Evolutionary conservation across 306 rosid species (phyloP).

Genomic region (Pterocarpus santalinus): DNA sequence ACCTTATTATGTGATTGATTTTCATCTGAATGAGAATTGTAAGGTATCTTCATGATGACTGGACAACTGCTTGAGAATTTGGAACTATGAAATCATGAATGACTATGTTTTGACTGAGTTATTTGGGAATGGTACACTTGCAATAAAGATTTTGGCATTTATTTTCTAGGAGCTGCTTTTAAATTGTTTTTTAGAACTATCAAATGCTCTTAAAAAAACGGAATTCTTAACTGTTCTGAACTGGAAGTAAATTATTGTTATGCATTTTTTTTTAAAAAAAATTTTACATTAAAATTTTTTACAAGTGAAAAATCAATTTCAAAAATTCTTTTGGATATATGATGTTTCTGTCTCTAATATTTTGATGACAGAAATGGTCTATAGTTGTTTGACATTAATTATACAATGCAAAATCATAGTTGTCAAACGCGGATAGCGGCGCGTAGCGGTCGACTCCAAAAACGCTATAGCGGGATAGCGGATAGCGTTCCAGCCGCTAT

Average conservation of each 20-base stretch:
- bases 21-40: neutral
- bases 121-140: constrained; percentile 1
- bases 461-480: too few species aligned
- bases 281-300: neutral
- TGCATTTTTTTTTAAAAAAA: neutral
- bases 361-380: neutral
- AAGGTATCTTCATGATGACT: neutral
- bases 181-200: neutral
- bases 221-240: too few species aligned
- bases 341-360: too few species aligned
- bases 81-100: neutral
- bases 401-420: neutral
- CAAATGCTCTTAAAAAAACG: neutral
- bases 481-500: too few species aligned
- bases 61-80: neutral
- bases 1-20: neutral
- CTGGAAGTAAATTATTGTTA: neutral
- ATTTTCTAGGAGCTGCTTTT: neutral
- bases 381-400: neutral
- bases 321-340: neutral
- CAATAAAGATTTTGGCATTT: neutral
- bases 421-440: too few species aligned
- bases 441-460: too few species aligned
- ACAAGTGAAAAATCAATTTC: neutral
- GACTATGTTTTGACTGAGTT: neutral